Base-by-base conservation (phyloP, 2,329 filamentous ascomycete species). In the Talaromyces funiculosus region DNA sequence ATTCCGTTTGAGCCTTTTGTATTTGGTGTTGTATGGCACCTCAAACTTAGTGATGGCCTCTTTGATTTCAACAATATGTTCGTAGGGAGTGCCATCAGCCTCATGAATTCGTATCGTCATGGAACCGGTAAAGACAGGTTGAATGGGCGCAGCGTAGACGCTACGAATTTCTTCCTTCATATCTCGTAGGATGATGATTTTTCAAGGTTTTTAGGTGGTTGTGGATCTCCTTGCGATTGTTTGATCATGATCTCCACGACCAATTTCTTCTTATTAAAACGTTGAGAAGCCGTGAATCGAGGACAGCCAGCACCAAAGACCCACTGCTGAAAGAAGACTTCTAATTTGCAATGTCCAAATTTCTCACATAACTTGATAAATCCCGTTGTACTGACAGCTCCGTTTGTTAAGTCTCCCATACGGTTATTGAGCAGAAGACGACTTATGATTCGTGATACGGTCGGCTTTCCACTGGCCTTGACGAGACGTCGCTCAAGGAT, bases 31-130 rank as follows among this genome's bases (percentile, higher is more conserved):
- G 77, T 99, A 99, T 0, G 93, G 92, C 63, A 99, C 97, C 64
- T 97, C 92, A 62, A 97, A 90, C 71, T 89, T 90, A 2, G 89
- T 90, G 14, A 86, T 84, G 29, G 88, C 87, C 66, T 97, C 92
- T 62, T 92, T 92, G 71, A 99, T 96, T 68, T 97, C 91, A 33
- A 97, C 88, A 64, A 97, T 97, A 71, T 99, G 94, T 72, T 99
- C 94, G 70, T 99, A 99, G 2, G 94, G 94, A 0, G 94, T 97
- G 9, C 94, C 94, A 70, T 99, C 95, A 24, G 94, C 94, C 78
- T 99, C 94, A 76, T 99, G 94, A 64, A 99, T 97, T 33, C 94
- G 84, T 64, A 99, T 93, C 0, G 94, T 99, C 90, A 99, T 96
- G 0, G 94, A 93, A 0, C 94, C 94, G 0, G 92, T 94, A 69